Base-by-base conservation (phyloP, 2,329 filamentous ascomycete species). In the Triangularia verruculosa region DNA sequence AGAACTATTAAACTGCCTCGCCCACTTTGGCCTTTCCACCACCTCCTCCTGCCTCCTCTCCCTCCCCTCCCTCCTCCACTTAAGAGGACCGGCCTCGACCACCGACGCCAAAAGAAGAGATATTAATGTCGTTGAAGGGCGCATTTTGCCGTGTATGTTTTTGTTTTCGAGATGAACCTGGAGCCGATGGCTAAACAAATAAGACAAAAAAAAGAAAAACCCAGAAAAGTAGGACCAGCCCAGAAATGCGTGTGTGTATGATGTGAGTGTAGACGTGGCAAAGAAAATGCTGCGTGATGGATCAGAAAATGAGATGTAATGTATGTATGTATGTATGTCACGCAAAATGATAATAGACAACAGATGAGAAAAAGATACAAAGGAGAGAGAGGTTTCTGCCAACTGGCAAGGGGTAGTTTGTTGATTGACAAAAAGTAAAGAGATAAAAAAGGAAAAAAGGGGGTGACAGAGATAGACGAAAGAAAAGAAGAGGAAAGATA, bases 331-430 rank as follows among this genome's bases (percentile, higher is more conserved):
- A 47, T 6, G 30, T 47, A 47, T 20, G 39, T 20, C 39, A 47
- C 39, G 34, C 34, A 43, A 28, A 43, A 6, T 28, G 43, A 20
- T 24, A 27, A 27, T n/a, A n/a, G 15, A 39, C 34, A 39, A n/a
- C n/a, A 28, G 15, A 56, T 22, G 34, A 52, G 43, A 51, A 17
- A 39, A 52, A 47, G 5, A 53, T n/a, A n/a, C 43, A 57, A 59
- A n/a, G 17, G 69, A 32, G 61, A 69, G 13, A 20, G 69, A 32
- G 61, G 68, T 67, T 70, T 70, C 70, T 30, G 75, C 43, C 32
- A 62, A 61, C 43, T 28, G 57, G 65, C 68, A 73, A 69, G 66
- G 69, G 68, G 62, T 59, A 73, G 63, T 63, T 76, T 68, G 61
- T 74, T 69, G 61, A 66, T 32, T 64, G 39, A 47, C 39, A 47